Evolutionary conservation across 2,329 filamentous ascomycete species (phyloP).

Genomic region (Aspergillus flavus): DNA sequence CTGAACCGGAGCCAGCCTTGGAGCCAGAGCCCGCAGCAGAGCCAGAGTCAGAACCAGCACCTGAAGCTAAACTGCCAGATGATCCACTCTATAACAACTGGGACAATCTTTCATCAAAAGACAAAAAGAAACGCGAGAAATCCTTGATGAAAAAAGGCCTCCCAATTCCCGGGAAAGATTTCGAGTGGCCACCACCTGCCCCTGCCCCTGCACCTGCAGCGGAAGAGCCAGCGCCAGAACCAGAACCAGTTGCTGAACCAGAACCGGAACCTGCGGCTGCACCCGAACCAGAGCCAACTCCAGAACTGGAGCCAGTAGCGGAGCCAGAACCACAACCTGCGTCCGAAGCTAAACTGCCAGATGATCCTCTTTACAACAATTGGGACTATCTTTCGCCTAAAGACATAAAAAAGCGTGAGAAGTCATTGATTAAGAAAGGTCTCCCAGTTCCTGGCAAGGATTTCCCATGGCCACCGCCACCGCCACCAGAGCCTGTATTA

Average conservation of each 20-base stretch:
- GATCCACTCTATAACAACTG: constrained; percentile 42
- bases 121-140: constrained; percentile 44
- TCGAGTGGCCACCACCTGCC: constrained; percentile 20
- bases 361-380: constrained; percentile 40
- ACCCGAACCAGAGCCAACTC: constrained; percentile 21
- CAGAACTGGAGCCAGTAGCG: constrained; percentile 35
- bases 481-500: neutral
- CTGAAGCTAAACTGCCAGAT: constrained; percentile 34
- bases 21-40: constrained; percentile 26
- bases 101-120: constrained; percentile 35
- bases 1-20: constrained; percentile 31
- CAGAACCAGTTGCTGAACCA: constrained; percentile 18
- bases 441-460: constrained; percentile 35
- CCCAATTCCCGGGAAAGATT: constrained; percentile 33
- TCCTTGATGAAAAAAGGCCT: constrained; percentile 29
- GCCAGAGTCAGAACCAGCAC: constrained; percentile 30
- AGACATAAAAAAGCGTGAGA: constrained; percentile 45
- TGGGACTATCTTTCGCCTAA: constrained; percentile 37
- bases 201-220: neutral
- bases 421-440: constrained; percentile 27
- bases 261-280: constrained; percentile 25
- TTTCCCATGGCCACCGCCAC: constrained; percentile 23
- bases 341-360: constrained; percentile 32
- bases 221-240: constrained; percentile 17
- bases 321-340: constrained; percentile 31